Conservation (phyloP, 2,329 filamentous ascomycete species). For the Golovinomyces cichoracearum region DNA sequence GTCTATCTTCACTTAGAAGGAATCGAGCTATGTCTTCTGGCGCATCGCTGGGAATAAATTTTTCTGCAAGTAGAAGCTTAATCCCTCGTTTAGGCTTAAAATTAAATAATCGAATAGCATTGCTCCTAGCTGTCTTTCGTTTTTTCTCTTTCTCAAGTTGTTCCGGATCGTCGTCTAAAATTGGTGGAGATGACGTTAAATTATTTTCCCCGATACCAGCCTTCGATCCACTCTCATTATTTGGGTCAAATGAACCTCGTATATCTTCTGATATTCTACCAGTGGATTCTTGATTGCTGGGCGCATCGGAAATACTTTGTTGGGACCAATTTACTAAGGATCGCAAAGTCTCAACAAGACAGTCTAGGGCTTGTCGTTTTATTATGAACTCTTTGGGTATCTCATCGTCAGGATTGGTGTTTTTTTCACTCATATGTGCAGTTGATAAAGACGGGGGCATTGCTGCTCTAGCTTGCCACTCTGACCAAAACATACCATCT, state of each 20-base stretch:
- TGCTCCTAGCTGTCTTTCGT: conserved; percentile 70
- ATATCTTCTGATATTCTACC: conserved; percentile 29
- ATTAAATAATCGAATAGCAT: conserved; percentile 79
- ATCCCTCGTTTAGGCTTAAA: conserved; percentile 92
- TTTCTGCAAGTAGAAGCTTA: conserved; percentile 56
- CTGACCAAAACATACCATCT: conserved; percentile 26
- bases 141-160: conserved; percentile 90
- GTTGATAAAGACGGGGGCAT: conserved; percentile 59
- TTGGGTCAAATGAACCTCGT: conserved; percentile 55
- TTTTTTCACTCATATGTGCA: conserved; percentile 18
- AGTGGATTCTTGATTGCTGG: conserved; percentile 24
- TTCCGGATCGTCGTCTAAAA: conserved; percentile 67
- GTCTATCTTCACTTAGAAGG: conserved; percentile 49
- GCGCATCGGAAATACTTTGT: conserved; percentile 35
- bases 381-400: conserved; percentile 74
- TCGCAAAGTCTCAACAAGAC: conserved; percentile 62
- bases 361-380: conserved; percentile 72
- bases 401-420: conserved; percentile 35
- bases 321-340: conserved; percentile 81
- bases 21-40: conserved; percentile 69
- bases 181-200: conserved; percentile 36
- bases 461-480: conserved; percentile 71
- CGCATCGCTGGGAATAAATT: conserved; percentile 58
- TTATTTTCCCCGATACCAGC: conserved; percentile 28
- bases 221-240: conserved; percentile 32